These are phyloP conservation scores for Fraxinus angustifolia DNA, from an alignment of 305 asterid species.

Conservation along the genomic window DNA sequence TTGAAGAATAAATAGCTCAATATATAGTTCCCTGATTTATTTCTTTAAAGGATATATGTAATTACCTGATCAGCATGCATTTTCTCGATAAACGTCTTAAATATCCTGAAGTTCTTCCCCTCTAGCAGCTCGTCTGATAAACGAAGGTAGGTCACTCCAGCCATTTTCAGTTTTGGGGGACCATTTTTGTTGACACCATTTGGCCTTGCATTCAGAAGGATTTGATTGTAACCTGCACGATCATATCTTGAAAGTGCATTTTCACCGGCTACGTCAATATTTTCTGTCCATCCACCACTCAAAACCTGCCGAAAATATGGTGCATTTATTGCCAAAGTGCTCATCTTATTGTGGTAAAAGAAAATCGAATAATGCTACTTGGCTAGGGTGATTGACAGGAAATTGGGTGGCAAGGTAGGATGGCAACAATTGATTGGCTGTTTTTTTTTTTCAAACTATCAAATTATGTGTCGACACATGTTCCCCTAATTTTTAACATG, in stretches of 20 bases:
- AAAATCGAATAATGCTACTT: too few species aligned
- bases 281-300: conserved; percentile 68
- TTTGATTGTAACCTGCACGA: conserved; percentile 53
- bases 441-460: too few species aligned
- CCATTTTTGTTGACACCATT: conserved; percentile 47
- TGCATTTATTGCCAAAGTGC: neutral
- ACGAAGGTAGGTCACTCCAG: conserved; percentile 63
- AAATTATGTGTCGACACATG: too few species aligned
- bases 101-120: conserved; percentile 39
- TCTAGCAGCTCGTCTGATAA: conserved; percentile 41
- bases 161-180: conserved; percentile 42
- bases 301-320: conserved; percentile 39
- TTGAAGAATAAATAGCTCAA: neutral
- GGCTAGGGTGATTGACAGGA: too few species aligned
- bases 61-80: conserved; percentile 72
- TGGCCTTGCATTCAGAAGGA: conserved; percentile 72
- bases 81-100: conserved; percentile 51
- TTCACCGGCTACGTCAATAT: conserved; percentile 65
- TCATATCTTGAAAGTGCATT: conserved; percentile 77
- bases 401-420: too few species aligned
- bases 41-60: neutral
- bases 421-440: too few species aligned
- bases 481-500: too few species aligned
- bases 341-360: neutral
- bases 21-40: neutral